A percentile compares a stretch with the other conserved stretches of the same genome.
These are phyloP conservation scores for Cyanidioschyzon merolae DNA, from an alignment of 23 red algal species.

Conservation along the genomic window DNA sequence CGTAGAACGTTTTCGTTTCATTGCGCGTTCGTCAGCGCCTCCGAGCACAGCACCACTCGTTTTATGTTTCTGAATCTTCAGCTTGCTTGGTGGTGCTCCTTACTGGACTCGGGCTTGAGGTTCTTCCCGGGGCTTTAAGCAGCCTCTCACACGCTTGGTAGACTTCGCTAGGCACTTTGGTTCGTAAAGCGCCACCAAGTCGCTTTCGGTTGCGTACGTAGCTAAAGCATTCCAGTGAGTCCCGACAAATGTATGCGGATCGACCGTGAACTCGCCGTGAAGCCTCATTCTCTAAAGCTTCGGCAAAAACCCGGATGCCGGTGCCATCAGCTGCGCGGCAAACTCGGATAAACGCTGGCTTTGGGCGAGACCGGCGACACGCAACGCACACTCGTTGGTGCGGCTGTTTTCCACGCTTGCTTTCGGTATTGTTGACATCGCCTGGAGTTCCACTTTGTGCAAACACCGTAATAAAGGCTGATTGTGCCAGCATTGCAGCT, in stretches of 20 bases:
- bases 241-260: neutral
- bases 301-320: neutral
- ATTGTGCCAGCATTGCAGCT: no score
- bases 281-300: neutral
- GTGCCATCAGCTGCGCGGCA: neutral
- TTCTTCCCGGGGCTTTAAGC: no score
- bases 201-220: neutral
- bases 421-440: neutral
- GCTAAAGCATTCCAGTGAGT: neutral
- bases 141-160: neutral
- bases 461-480: neutral
- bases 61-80: no score
- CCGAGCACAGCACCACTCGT: no score
- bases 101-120: no score
- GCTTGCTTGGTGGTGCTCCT: no score
- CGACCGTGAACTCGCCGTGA: constrained; percentile 1
- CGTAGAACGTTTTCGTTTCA: no score
- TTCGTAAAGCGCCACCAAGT: neutral
- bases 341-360: neutral
- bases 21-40: no score
- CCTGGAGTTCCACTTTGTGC: neutral
- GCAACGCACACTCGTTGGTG: neutral
- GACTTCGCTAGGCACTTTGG: neutral
- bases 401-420: neutral
- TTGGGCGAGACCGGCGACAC: neutral